Evolutionary conservation across 139 green algal genomes (phyloP).

Genomic region (Picochlorum sp.): DNA sequence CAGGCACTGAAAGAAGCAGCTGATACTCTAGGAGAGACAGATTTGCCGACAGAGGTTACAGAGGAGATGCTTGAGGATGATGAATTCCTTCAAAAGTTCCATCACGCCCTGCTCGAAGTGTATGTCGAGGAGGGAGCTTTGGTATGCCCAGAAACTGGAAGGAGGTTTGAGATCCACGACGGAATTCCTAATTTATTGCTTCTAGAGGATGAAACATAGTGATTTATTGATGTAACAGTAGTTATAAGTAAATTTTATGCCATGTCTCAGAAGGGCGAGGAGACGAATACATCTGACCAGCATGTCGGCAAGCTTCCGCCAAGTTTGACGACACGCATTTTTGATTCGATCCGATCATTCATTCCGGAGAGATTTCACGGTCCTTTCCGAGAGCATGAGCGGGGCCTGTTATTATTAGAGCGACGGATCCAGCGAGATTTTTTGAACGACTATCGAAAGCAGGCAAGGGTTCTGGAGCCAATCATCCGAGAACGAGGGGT

Average conservation of each 20-base stretch:
- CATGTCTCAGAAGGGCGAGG: too few species aligned
- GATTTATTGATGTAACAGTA: neutral
- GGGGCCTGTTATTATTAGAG: slow-evolving; percentile 17
- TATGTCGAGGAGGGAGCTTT: slow-evolving; percentile 50
- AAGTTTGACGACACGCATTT: neutral
- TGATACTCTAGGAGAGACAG: slow-evolving; percentile 21
- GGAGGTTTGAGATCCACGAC: slow-evolving; percentile 67
- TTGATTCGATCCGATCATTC: neutral
- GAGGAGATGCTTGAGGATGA: slow-evolving; percentile 61
- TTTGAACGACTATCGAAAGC: slow-evolving; percentile 17
- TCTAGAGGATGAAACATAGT: slow-evolving; percentile 74
- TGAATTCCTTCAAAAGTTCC: slow-evolving; percentile 61
- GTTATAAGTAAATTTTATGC: too few species aligned
- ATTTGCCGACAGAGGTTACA: slow-evolving; percentile 47
- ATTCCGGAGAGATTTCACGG: neutral
- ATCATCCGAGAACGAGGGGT: slow-evolving; percentile 15
- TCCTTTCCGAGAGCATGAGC: slow-evolving; percentile 8
- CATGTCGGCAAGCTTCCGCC: neutral
- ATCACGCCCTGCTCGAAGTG: slow-evolving; percentile 79
- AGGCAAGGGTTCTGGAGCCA: slow-evolving; percentile 15
- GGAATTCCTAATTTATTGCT: slow-evolving; percentile 89
- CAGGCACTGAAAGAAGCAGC: slow-evolving; percentile 69
- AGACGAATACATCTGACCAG: too few species aligned
- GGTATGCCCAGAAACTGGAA: slow-evolving; percentile 77
- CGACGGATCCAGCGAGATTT: slow-evolving; percentile 14